Conservation (phyloP, 1,284 basidiomycete genomes). For the Ganoderma sp. region DNA sequence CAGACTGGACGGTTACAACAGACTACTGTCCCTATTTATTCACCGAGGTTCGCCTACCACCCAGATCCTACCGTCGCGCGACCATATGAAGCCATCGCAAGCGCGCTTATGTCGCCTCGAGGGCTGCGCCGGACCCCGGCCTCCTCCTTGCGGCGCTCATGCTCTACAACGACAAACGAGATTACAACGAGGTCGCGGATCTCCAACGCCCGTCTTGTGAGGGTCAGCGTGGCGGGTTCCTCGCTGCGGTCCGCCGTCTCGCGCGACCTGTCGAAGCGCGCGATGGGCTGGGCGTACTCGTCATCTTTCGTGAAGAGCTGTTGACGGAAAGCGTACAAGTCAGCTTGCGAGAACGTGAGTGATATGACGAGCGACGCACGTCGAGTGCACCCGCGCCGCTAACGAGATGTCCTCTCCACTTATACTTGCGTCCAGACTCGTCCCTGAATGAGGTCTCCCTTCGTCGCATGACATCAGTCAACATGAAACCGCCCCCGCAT, state of each 20-base stretch:
- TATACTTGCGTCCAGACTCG: constrained; percentile 42
- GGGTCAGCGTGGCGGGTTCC: constrained; percentile 37
- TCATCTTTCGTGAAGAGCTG: constrained; percentile 7
- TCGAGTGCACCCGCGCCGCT: neutral
- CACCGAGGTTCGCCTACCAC: neutral
- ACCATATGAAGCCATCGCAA: neutral
- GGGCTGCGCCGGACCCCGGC: no score
- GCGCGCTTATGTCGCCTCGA: neutral
- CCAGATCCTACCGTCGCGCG: neutral
- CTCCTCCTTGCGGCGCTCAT: constrained; percentile 14
- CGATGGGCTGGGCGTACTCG: constrained; percentile 3
- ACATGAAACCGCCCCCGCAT: neutral
- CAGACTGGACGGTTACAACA: neutral
- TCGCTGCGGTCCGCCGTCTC: neutral
- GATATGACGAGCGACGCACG: neutral
- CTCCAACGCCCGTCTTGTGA: constrained; percentile 42
- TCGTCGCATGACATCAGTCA: neutral
- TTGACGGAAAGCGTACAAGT: neutral
- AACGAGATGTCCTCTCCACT: constrained; percentile 40
- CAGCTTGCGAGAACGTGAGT: neutral
- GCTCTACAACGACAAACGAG: constrained; percentile 49
- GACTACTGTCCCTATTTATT: neutral
- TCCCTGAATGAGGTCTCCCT: constrained; percentile 38
- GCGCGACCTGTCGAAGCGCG: neutral
- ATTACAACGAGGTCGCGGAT: constrained; percentile 46